Conservation (phyloP, 1,284 basidiomycete species). For the Pseudozyma sp. region DNA sequence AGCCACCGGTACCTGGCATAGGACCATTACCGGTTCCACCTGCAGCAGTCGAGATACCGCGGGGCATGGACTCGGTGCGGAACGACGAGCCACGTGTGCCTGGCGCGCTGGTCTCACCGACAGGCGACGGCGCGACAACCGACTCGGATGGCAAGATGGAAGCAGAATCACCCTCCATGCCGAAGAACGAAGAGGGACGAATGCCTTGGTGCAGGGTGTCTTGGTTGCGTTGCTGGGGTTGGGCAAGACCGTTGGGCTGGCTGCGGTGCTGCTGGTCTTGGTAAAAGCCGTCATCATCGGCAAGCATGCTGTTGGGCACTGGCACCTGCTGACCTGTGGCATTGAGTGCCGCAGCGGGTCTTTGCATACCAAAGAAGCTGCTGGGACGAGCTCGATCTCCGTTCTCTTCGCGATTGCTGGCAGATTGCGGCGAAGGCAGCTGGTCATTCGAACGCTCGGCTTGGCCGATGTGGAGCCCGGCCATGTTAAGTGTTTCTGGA, state of each 20-base stretch:
- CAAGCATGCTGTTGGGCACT: constrained; percentile 31
- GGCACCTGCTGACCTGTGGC: constrained; percentile 45
- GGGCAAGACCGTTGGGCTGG: constrained; percentile 19
- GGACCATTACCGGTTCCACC: constrained; percentile 56
- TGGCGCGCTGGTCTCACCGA: constrained; percentile 16
- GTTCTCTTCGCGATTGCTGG: constrained; percentile 23
- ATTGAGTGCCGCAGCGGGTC: constrained; percentile 46
- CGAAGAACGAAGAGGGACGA: constrained; percentile 57
- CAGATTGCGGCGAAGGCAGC: constrained; percentile 8
- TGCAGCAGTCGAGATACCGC: constrained; percentile 55
- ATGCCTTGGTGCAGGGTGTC: constrained; percentile 13
- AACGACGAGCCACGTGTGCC: constrained; percentile 24
- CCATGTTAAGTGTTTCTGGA: constrained; percentile 20
- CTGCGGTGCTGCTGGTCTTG: constrained; percentile 38
- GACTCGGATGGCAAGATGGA: constrained; percentile 23
- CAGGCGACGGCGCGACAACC: constrained; percentile 2
- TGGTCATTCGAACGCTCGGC: constrained; percentile 10
- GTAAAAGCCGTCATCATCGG: constrained; percentile 41
- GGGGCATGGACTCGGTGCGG: constrained; percentile 30
- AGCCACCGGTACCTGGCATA: constrained; percentile 44
- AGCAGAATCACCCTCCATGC: constrained; percentile 21
- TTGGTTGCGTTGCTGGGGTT: constrained; percentile 28
- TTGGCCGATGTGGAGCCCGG: constrained; percentile 21
- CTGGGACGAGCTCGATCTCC: constrained; percentile 35
- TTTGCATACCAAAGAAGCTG: constrained; percentile 62